Evolutionary conservation across 495 filamentous ascomycete species (phyloP).

Genomic region (Penicillium paradoxum): DNA sequence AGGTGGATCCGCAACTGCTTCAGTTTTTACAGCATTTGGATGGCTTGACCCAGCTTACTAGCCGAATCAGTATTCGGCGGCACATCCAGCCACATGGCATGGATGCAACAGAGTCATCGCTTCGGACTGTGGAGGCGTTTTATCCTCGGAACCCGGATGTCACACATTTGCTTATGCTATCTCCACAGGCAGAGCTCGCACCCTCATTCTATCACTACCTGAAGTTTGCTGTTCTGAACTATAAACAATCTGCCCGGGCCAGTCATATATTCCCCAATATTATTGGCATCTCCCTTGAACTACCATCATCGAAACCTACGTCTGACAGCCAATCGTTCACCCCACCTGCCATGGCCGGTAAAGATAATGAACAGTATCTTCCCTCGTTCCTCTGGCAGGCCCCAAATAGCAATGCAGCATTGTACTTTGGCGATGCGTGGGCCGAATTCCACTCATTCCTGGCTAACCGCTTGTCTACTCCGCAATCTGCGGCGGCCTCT

Average conservation of each 20-base stretch:
- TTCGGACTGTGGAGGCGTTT: conserved; percentile 73
- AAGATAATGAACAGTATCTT: conserved; percentile 19
- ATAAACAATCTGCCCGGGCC: conserved; percentile 56
- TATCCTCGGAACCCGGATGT: conserved; percentile 59
- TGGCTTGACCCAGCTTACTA: conserved; percentile 55
- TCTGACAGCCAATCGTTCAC: conserved; percentile 50
- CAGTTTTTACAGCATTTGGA: conserved; percentile 55
- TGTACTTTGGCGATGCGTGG: conserved; percentile 83
- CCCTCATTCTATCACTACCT: conserved; percentile 77
- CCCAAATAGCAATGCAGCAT: conserved; percentile 70
- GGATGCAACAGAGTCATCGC: conserved; percentile 58
- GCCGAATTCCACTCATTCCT: conserved; percentile 72
- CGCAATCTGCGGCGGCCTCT: conserved; percentile 19
- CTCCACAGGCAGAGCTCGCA: conserved; percentile 69
- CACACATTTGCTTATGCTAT: conserved; percentile 72
- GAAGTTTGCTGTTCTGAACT: conserved; percentile 67
- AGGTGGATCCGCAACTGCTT: conserved; percentile 56
- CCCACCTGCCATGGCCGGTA: conserved; percentile 35
- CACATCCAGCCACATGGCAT: conserved; percentile 54
- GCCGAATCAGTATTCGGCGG: conserved; percentile 60
- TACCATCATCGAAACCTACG: conserved; percentile 55
- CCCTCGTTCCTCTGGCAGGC: conserved; percentile 76
- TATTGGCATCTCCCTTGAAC: conserved; percentile 70
- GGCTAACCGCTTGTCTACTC: conserved; percentile 50
- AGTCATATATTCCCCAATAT: conserved; percentile 47